Evolutionary conservation across 495 filamentous ascomycete genomes (phyloP), one percentile per base, ranked within the genome.

Genomic region (Xanthoparmelia taractica): DNA sequence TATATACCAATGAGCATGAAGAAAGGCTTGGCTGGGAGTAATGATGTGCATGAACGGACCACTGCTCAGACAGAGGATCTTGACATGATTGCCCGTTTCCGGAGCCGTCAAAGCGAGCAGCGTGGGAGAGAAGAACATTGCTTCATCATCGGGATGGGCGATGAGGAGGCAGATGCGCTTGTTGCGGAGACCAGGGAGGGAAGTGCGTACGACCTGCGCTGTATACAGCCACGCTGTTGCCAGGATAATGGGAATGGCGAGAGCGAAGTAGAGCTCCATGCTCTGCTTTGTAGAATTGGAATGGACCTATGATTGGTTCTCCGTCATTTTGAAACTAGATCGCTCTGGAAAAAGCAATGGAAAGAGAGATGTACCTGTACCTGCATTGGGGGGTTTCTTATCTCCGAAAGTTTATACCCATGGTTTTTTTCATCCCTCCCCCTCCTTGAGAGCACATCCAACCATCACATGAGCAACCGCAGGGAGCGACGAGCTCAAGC

Each of bases 81-180:
- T 92, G 66, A 98, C 79, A 69, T 91, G 90, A 70, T 98, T 98
- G 1, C 90, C 87, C 27, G 87, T 75, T 63, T 84, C 82, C 71
- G 87, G 79, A 27, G 82, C 80, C 20, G 91, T 91, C 34, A 98
- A 80, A 8, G 87, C 84, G 59, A 95, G 78, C 4, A 98, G 81
- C 0, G 91, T 88, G 0, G 94, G 94, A 64, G 93, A 84, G 75
- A 98, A 98, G 79, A 98, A 98, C 94, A 98, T 98, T 68, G 94
- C 95, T 78, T 98, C 94, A 66, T 98, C 94, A 73, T 98, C 94
- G 0, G 94, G 94, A 75, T 98, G 94, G 6, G 94, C 94, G 73
- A 98, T 97, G 43, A 98, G 78, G 34, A 98, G 81, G 69, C 88
- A 87, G 65, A 96, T 90, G 65, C 88, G 81, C 77, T 95, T 92